phyloP scores from a whole-genome alignment of 1,284 basidiomycete genomes.

The Phaffia rhodozyma region DNA sequence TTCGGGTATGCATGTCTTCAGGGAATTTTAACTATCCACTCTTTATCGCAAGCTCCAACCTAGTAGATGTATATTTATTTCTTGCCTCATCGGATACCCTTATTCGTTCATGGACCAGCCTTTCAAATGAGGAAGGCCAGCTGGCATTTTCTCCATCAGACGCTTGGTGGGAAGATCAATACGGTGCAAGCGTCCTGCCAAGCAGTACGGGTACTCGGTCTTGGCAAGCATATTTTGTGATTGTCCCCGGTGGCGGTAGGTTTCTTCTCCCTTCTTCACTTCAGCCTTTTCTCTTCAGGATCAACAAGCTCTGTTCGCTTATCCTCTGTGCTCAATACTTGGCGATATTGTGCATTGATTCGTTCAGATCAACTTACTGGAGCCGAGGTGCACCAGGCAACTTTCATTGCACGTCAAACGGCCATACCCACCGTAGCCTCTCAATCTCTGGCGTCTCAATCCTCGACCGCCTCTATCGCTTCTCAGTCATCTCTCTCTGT shows the following conservation, averaged over 20 bases:
- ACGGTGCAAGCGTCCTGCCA: slow-evolving; percentile 19
- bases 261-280: not conserved
- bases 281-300: not conserved
- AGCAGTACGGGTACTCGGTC: slow-evolving; percentile 10
- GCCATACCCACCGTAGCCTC: slow-evolving; percentile 14
- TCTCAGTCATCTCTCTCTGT: slow-evolving; percentile 14
- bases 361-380: slow-evolving; percentile 12
- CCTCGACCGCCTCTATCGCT: slow-evolving; percentile 16
- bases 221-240: slow-evolving; percentile 23
- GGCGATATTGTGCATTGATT: not conserved
- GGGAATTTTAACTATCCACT: slow-evolving; percentile 17
- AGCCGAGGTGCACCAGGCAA: slow-evolving; percentile 23
- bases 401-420: slow-evolving; percentile 23
- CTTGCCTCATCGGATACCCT: slow-evolving; percentile 23
- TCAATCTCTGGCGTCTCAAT: slow-evolving; percentile 16
- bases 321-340: not conserved
- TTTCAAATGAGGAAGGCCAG: slow-evolving; percentile 24
- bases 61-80: slow-evolving; percentile 26
- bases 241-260: slow-evolving; percentile 20
- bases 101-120: slow-evolving; percentile 19
- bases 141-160: slow-evolving; percentile 23
- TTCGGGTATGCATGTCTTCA: not conserved
- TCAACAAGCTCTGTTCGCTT: not conserved
- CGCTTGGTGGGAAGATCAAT: slow-evolving; percentile 21
- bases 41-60: slow-evolving; percentile 16